Evolutionary conservation across 176 grass and related monocot genomes (phyloP), one percentile per base, ranked within the genome.

Genomic region (Avena insularis): DNA sequence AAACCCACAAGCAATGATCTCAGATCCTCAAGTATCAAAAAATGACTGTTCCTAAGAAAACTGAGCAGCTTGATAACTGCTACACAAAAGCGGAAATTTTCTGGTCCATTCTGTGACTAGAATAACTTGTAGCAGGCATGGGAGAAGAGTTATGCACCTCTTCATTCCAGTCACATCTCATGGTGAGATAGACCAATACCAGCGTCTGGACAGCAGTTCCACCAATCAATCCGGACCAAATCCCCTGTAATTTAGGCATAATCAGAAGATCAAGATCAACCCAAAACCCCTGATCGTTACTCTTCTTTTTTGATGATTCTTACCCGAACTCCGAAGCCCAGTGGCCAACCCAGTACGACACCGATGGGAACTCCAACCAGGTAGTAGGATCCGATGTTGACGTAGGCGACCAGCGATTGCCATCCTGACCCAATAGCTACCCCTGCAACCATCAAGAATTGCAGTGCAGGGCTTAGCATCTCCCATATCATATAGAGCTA

Each of bases 351-450:
- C 36, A 95, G 19, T 12, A 93, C 0, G 25, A 85, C 9, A 3
- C 93, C 93, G 5, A 91, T 0, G 0, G 93, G 93, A 27, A 95
- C 79, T 45, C 93, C 89, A 21, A 95, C 71, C 2, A 91, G 4
- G 86, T 93, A 95, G 88, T 95, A 95, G 10, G 27, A 71, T 15
- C 89, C 93, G 14, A 93, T 17, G 70, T 93, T 95, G 8, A 95
- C 93, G 17, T 93, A 95, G 46, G 93, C 91, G 6, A 95, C 91
- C 8, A 79, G 6, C 1, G 85, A 71, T 50, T 95, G 93, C 86
- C 91, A 91, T 13, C 93, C 93, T 7, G 93, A 79, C 6, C 91
- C 93, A 16, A 95, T 2, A 7, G 93, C 93, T 1, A 95, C 93
- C 2, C 93, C 93, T 92, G 80, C 20, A 89, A 19, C 70, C 70